Base-by-base conservation (phyloP, 2,329 filamentous ascomycete species). In the Penicillium sp. region DNA sequence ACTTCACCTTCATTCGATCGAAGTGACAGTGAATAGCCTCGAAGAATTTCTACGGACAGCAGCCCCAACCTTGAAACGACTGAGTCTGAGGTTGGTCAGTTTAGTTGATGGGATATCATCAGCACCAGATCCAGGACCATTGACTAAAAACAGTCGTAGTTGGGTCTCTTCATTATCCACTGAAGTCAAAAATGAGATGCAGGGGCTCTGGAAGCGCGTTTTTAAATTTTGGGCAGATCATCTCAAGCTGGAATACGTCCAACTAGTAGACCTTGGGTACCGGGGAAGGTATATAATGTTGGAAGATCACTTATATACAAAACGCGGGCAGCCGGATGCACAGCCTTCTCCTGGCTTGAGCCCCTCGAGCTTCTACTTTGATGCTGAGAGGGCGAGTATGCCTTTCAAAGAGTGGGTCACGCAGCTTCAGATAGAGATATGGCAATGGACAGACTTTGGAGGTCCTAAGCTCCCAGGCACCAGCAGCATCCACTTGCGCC, bases 351-450 rank as follows among this genome's bases (percentile, higher is more conserved):
- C 31, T 48, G 52, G 22, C 45, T 3, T 43, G 33, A 49, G 43
- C 26, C 35, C 50, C 43, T 39, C 29, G 19, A 21, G 13, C 21
- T 42, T 49, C 44, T 42, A 43, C 44, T 54, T 54, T 24, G 52
- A 54, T 43, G 13, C 43, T 43, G 44, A 48, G 45, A 49, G 21
- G 45, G 52, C 45, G 16, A 54, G 24, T 42, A 7, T 54, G 22
- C 21, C 16, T 54, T 54, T 49, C 24, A 43, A 49, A 7, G 13
- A 49, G 21, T 49, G 46, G 46, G 29, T 49, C 29, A 49, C 29
- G n/a, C 46, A 49, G 29, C 46, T 54, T 43, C 45, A 49, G 44
- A 54, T 54, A 33, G 44, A 54, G 44, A 77, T 9, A 66, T n/a
- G 27, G 19, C 27, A 49, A 37, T 21, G n/a, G 46, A 19, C 46